Evolutionary conservation across 805 yeast species (phyloP), one percentile per base, ranked within the genome.

Genomic region (Saccharomycopsis sp.): DNA sequence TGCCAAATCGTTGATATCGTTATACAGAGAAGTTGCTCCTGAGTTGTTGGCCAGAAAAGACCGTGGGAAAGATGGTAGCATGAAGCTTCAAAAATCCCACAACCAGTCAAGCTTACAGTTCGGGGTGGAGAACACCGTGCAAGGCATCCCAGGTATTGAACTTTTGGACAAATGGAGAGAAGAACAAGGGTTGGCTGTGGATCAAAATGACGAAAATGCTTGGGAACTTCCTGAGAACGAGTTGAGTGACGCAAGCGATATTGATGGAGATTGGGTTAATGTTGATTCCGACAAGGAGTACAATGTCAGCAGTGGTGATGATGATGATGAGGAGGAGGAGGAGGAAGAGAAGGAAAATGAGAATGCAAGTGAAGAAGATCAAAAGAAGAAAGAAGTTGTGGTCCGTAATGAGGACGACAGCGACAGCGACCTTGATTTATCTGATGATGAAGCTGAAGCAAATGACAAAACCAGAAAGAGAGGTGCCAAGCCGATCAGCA

Each of bases 11-110:
- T 70, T 92, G 61, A 75, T 92, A 43, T 65, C 92, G 0, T 67
- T 92, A 40, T 92, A 84, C 62, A 74, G 99, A 61, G 96, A 88
- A 48, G 80, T 88, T 42, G 96, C 96, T 2, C 99, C 99, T 4
- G 95, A 89, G 49, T 84, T 92, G 96, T 71, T 92, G 53, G 70
- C 73, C 41, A 71, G 78, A 52, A 87, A 86, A 56, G 97, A 92
- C 58, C 74, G 98, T 58, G 99, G 98, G 57, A 89, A 92, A 63
- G 65, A 69, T 18, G 97, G 96, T 6, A 69, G 94, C 13, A 80
- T 88, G 75, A 92, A 75, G 44, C 49, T 89, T 45, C 82, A 80
- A 51, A 68, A 70, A 20, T 75, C 76, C 30, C 60, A 61, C 5
- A 37, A 30, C 8, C 41, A 43, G 12, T 48, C 48, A 20, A 52